phyloP scores from a whole-genome alignment of 495 filamentous ascomycete species.

The Bacidia rubella region DNA sequence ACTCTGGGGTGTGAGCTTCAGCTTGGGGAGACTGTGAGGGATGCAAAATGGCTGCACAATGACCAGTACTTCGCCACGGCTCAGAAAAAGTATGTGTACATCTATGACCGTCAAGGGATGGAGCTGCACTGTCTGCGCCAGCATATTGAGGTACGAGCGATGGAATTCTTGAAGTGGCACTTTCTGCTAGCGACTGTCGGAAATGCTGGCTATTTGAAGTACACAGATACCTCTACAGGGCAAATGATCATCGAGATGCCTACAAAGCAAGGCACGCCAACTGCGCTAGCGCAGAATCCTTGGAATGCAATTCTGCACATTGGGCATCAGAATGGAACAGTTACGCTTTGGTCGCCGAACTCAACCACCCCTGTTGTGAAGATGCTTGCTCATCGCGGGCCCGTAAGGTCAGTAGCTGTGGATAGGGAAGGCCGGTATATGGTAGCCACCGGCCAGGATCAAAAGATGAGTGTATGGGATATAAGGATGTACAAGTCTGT shows the following conservation, averaged over 20 bases:
- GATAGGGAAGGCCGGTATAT: conserved; percentile 90
- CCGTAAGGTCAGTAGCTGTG: conserved; percentile 74
- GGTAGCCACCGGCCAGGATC: conserved; percentile 84
- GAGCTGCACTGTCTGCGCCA: conserved; percentile 84
- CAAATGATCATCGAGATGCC: conserved; percentile 69
- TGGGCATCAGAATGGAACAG: conserved; percentile 87
- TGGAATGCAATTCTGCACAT: conserved; percentile 83
- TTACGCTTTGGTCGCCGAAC: conserved; percentile 95
- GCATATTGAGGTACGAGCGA: conserved; percentile 81
- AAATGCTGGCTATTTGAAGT: conserved; percentile 76
- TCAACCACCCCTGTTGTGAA: conserved; percentile 76
- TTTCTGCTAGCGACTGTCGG: conserved; percentile 84
- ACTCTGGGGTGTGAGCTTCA: conserved; percentile 85
- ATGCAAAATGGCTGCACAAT: conserved; percentile 88
- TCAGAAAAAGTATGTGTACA: conserved; percentile 92
- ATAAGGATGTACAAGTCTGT: conserved; percentile 88
- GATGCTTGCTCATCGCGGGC: conserved; percentile 83
- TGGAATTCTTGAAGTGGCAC: conserved; percentile 95
- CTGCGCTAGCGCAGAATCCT: conserved; percentile 73
- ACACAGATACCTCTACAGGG: conserved; percentile 89
- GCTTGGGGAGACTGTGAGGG: conserved; percentile 74
- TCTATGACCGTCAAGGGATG: conserved; percentile 79
- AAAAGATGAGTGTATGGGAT: conserved; percentile 91
- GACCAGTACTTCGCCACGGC: conserved; percentile 95
- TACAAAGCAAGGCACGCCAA: conserved; percentile 72